A percentile compares a stretch with the other conserved stretches of the same genome.
Evolutionary conservation across 1,139 yeast species (phyloP).

Genomic region (Pichia sp.): DNA sequence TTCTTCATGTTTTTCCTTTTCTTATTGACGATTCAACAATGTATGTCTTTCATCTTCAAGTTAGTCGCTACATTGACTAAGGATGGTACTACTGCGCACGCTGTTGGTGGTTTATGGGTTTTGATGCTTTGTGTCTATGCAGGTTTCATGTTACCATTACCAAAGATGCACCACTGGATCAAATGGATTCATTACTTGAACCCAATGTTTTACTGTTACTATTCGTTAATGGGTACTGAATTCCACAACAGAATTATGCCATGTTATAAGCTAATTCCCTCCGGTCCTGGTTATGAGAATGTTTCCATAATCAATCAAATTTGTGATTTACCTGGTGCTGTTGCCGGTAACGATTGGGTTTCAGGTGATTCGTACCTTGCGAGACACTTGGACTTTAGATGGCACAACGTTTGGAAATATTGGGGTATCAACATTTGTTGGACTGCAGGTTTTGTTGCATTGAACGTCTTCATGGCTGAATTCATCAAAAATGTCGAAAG

Average conservation of each 20-base stretch:
- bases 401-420: conserved; percentile 56
- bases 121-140: conserved; percentile 50
- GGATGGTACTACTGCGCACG: conserved; percentile 53
- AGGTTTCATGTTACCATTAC: conserved; percentile 48
- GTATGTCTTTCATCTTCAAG: conserved; percentile 46
- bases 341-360: conserved; percentile 32
- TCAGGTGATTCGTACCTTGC: conserved; percentile 33
- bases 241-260: conserved; percentile 50
- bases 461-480: conserved; percentile 45
- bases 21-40: conserved; percentile 32
- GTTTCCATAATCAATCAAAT: conserved; percentile 35
- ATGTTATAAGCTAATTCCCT: conserved; percentile 43
- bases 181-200: conserved; percentile 55
- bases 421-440: conserved; percentile 55
- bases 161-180: conserved; percentile 57
- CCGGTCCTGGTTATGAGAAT: conserved; percentile 41
- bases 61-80: conserved; percentile 52
- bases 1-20: conserved; percentile 48
- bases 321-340: conserved; percentile 44
- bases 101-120: conserved; percentile 35
- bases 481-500: conserved; percentile 43
- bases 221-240: conserved; percentile 46
- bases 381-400: conserved; percentile 18
- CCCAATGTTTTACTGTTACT: conserved; percentile 52
- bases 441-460: conserved; percentile 40